Evolutionary conservation across 768 basidiomycete genomes (phyloP).

Genomic region (Hypholoma sublateritium): DNA sequence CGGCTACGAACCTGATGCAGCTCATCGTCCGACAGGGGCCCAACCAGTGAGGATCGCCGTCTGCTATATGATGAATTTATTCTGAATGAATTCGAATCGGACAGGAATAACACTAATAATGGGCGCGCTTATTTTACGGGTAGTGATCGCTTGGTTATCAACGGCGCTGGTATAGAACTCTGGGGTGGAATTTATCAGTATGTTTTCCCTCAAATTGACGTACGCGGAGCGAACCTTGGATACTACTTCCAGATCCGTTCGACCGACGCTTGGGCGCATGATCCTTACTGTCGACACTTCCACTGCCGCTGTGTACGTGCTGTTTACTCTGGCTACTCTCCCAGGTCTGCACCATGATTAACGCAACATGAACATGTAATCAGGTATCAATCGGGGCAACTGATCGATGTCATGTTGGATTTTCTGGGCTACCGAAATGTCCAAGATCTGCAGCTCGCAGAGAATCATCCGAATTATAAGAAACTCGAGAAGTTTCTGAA

Average conservation of each 20-base stretch:
- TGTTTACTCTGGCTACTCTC: no score
- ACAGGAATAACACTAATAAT: constrained; percentile 46
- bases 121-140: constrained; percentile 41
- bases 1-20: constrained; percentile 47
- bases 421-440: constrained; percentile 24
- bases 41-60: constrained; percentile 35
- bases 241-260: constrained; percentile 37
- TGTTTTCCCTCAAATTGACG: constrained; percentile 4
- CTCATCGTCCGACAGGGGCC: constrained; percentile 47
- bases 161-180: constrained; percentile 35
- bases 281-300: constrained; percentile 48
- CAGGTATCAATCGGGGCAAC: constrained; percentile 29
- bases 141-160: background rate
- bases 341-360: background rate
- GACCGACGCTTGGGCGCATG: constrained; percentile 39
- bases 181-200: constrained; percentile 54
- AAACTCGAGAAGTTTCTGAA: constrained; percentile 39
- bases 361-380: background rate
- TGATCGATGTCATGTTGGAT: constrained; percentile 32
- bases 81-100: no score
- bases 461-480: constrained; percentile 22
- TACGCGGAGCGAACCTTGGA: no score
- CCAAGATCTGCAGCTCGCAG: constrained; percentile 27
- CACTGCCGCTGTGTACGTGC: constrained; percentile 42
- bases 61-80: no score